phyloP scores from a whole-genome alignment of 306 rosid genomes.

The Glycine tomentella region DNA sequence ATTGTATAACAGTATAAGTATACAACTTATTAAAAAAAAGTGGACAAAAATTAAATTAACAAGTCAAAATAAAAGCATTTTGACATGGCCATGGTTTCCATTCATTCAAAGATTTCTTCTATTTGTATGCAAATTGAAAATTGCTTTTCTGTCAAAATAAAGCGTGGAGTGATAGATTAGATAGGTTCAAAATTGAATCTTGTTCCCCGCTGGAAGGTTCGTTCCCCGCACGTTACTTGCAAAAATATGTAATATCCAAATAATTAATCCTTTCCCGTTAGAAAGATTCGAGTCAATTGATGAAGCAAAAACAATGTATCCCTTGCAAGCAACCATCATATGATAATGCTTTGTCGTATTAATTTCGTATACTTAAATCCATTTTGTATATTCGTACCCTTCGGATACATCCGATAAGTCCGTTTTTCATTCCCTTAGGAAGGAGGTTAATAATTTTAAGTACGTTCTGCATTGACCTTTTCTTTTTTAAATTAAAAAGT shows the following conservation, averaged over 20 bases:
- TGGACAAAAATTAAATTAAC: no score
- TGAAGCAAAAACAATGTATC: constrained; percentile 2
- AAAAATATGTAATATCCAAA: not conserved
- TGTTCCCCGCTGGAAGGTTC: not conserved
- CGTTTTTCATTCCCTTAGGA: no score
- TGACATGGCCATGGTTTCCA: not conserved
- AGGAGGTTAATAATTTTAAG: no score
- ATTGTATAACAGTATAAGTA: no score
- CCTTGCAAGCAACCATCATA: constrained; percentile 23
- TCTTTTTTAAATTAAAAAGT: no score
- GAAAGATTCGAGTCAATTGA: not conserved
- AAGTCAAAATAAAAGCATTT: not conserved
- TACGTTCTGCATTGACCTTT: no score
- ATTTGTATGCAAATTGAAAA: no score
- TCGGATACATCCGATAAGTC: no score
- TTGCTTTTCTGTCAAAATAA: no score
- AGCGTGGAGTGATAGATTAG: no score
- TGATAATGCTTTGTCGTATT: not conserved
- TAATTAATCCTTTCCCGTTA: not conserved
- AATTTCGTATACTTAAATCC: not conserved
- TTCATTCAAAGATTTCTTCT: no score
- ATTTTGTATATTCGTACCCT: not conserved
- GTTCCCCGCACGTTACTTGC: not conserved
- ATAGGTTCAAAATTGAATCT: not conserved
- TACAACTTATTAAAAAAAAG: not conserved